Evolutionary conservation across 179 eudicot genomes (phyloP).

Genomic region (Beta lomatogona): DNA sequence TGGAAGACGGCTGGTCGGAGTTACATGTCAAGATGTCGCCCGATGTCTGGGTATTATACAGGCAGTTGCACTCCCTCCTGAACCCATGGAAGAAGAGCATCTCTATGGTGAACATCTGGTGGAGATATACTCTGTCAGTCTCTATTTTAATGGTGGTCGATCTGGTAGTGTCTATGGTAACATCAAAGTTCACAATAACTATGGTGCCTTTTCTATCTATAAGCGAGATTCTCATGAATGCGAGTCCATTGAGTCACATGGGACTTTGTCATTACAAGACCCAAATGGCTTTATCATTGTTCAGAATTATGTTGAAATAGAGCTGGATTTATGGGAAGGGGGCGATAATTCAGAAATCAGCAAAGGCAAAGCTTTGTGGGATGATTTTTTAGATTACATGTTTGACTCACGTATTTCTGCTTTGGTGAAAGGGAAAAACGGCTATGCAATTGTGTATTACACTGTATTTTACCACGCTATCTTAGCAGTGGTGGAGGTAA

Average conservation of each 20-base stretch:
- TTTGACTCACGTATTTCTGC: neutral
- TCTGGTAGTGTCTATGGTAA: slow-evolving; percentile 12
- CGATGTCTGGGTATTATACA: neutral
- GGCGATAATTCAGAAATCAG: neutral
- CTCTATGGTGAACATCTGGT: neutral
- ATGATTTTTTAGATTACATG: neutral
- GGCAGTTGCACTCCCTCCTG: neutral
- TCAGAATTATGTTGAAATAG: neutral
- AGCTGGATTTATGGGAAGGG: neutral
- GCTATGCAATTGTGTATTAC: slow-evolving; percentile 9
- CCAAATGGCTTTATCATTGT: neutral
- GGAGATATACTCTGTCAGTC: neutral
- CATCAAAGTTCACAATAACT: neutral
- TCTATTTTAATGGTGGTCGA: neutral
- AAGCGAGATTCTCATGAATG: neutral
- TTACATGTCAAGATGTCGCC: neutral
- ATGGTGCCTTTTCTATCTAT: neutral
- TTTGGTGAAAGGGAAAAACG: neutral
- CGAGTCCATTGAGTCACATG: slow-evolving; percentile 2
- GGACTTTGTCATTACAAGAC: slow-evolving; percentile 1
- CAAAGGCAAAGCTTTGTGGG: neutral
- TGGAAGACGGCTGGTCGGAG: slow-evolving; percentile 2
- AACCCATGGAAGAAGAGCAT: neutral
- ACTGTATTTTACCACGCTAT: neutral
- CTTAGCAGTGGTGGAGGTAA: neutral